Evolutionary conservation across 768 basidiomycete species (phyloP), one percentile per base, ranked within the genome.

Genomic region (Lentinula lateritia): DNA sequence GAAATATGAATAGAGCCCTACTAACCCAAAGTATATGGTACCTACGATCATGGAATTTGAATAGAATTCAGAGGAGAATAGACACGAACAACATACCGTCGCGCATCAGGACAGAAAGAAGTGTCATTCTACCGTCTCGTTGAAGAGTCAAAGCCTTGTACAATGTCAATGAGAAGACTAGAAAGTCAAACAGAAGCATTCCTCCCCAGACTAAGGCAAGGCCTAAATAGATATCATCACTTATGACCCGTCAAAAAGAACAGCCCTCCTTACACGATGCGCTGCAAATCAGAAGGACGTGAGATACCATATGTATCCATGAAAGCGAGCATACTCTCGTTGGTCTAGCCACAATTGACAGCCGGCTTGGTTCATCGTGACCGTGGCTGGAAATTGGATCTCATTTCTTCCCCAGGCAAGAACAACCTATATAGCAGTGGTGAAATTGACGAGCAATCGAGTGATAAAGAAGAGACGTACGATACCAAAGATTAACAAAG

Each of bases 91-190:
- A 58, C 66, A 32, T 35, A 67, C 67, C 67, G 46, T 66, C 66
- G 9, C 65, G 66, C 15, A 65, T n/a, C 13, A 66, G 32, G 18
- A 66, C 48, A 41, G 35, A 34, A 23, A 65, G 52, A 15, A 66
- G 46, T 2, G 45, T 61, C 20, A 62, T 18, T 46, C 62, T 23
- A 10, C 50, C 34, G 23, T 35, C 34, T n/a, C 61, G 13, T 12
- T 23, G 36, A 8, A 48, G 38, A 1, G 50, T 34, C 9, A 64
- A 48, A 20, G 64, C 61, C 41, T 66, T 66, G 58, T 66, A 67
- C 16, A 69, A 41, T 28, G 69, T 69, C 12, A 70, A 54, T 10
- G 45, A 12, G 50, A 70, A 70, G 28, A 70, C 60, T 1, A 69
- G 18, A 12, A 61, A 36, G 45, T 70, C 69, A 18, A 70, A 69